phyloP scores from a whole-genome alignment of 2,329 filamentous ascomycete genomes.

The Epicoccum sorghinum region DNA sequence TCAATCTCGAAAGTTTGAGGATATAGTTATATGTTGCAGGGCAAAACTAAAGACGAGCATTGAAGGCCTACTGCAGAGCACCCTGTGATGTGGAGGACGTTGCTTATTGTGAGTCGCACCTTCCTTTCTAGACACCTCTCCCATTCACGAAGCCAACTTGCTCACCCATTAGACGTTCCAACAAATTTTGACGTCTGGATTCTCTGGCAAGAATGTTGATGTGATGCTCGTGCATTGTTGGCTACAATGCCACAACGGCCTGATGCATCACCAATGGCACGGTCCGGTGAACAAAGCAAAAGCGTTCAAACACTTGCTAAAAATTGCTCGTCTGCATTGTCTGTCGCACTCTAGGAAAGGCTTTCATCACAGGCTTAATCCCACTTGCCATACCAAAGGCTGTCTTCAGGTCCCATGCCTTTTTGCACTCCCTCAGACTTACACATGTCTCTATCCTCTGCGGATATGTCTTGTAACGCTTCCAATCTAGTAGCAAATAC shows the following conservation, averaged over 20 bases:
- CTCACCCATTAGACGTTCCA: too few species aligned
- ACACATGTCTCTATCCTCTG: constrained; percentile 56
- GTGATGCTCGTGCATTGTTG: neutral
- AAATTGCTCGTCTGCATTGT: neutral
- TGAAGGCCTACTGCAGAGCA: too few species aligned
- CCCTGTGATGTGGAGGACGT: too few species aligned
- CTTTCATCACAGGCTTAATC: neutral
- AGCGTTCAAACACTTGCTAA: neutral
- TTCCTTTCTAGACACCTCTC: too few species aligned
- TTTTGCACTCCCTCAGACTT: constrained; percentile 47
- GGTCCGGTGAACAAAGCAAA: neutral
- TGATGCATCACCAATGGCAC: neutral
- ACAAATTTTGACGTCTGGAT: neutral
- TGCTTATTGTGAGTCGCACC: too few species aligned
- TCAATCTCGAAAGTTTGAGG: too few species aligned
- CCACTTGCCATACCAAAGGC: constrained; percentile 50
- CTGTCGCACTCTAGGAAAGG: neutral
- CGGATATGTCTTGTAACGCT: constrained; percentile 54
- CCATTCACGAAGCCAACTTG: too few species aligned
- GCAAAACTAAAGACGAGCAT: too few species aligned
- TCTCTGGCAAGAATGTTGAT: neutral
- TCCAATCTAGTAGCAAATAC: constrained; percentile 61
- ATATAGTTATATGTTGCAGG: too few species aligned
- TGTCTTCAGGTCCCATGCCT: constrained; percentile 59
- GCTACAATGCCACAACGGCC: too few species aligned